Evolutionary conservation across 2,329 filamentous ascomycete genomes (phyloP).

Genomic region (Emericellopsis cladophorae): DNA sequence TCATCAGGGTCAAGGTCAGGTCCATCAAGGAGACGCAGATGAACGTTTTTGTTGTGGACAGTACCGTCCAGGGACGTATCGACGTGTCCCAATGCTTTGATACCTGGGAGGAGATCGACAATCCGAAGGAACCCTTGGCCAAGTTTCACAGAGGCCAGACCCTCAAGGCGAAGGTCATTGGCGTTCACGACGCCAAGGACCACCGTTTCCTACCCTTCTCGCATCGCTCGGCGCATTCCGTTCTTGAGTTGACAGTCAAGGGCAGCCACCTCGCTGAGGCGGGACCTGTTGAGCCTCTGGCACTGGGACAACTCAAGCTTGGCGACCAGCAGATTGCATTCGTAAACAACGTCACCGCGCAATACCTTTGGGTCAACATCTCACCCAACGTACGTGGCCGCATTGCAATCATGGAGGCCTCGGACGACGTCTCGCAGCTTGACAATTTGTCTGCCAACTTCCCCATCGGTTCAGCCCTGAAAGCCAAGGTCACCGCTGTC

Average conservation of each 20-base stretch:
- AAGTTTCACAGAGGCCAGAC: slow-evolving; percentile 60
- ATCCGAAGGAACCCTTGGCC: slow-evolving; percentile 66
- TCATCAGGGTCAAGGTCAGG: slow-evolving; percentile 66
- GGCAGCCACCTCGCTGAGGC: slow-evolving; percentile 44
- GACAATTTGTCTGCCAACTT: slow-evolving; percentile 68
- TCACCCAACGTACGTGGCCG: slow-evolving; percentile 80
- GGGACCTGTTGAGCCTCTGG: slow-evolving; percentile 38
- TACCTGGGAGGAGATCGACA: slow-evolving; percentile 71
- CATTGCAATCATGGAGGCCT: slow-evolving; percentile 70
- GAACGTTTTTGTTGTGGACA: slow-evolving; percentile 75
- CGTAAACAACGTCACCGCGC: slow-evolving; percentile 75
- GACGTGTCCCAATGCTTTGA: slow-evolving; percentile 88
- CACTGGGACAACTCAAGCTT: slow-evolving; percentile 58
- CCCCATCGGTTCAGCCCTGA: slow-evolving; percentile 79
- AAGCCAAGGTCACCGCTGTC: slow-evolving; percentile 64
- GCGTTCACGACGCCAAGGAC: slow-evolving; percentile 79
- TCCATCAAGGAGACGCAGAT: slow-evolving; percentile 85
- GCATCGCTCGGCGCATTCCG: slow-evolving; percentile 68
- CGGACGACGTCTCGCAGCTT: slow-evolving; percentile 71
- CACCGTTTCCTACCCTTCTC: slow-evolving; percentile 87
- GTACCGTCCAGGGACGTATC: slow-evolving; percentile 68
- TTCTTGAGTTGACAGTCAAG: slow-evolving; percentile 81
- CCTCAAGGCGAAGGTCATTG: slow-evolving; percentile 65
- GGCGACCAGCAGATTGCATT: slow-evolving; percentile 69
- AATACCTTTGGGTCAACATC: slow-evolving; percentile 81